Conservation (phyloP, 345 rosid genomes). For the Punica granatum region DNA sequence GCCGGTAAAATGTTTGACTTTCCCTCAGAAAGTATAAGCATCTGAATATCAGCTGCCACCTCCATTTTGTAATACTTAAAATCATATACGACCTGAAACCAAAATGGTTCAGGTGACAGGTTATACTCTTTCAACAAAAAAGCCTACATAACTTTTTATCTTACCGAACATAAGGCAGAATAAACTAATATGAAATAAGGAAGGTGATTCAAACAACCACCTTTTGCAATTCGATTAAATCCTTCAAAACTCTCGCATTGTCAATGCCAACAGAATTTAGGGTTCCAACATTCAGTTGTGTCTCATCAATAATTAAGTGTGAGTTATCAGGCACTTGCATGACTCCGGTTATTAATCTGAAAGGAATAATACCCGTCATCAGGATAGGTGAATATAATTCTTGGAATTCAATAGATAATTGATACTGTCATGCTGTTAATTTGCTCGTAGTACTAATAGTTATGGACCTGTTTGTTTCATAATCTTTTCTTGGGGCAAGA, state of each 20-base stretch:
- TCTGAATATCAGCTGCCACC: constrained; percentile 69
- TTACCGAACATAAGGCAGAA: not conserved
- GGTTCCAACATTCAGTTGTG: constrained; percentile 62
- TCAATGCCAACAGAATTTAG: constrained; percentile 73
- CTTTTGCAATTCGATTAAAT: constrained; percentile 63
- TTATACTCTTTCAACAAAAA: not conserved
- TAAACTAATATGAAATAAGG: not conserved
- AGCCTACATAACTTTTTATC: not conserved
- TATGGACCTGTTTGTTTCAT: constrained; percentile 50
- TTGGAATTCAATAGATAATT: not conserved
- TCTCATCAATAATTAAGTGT: constrained; percentile 75
- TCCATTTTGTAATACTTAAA: constrained; percentile 85
- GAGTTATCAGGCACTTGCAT: constrained; percentile 79
- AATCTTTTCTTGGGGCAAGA: constrained; percentile 82
- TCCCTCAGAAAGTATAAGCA: constrained; percentile 71
- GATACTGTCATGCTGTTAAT: not conserved
- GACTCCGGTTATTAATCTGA: constrained; percentile 62
- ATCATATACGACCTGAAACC: constrained; percentile 73
- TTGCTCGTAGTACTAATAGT: not conserved
- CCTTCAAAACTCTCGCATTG: constrained; percentile 63
- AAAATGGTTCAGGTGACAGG: not conserved
- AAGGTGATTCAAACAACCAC: constrained; percentile 23
- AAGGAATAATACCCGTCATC: not conserved
- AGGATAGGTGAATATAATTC: not conserved
- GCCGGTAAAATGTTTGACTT: constrained; percentile 86